Conservation (phyloP, 768 basidiomycete species). For the Russula sp. region DNA sequence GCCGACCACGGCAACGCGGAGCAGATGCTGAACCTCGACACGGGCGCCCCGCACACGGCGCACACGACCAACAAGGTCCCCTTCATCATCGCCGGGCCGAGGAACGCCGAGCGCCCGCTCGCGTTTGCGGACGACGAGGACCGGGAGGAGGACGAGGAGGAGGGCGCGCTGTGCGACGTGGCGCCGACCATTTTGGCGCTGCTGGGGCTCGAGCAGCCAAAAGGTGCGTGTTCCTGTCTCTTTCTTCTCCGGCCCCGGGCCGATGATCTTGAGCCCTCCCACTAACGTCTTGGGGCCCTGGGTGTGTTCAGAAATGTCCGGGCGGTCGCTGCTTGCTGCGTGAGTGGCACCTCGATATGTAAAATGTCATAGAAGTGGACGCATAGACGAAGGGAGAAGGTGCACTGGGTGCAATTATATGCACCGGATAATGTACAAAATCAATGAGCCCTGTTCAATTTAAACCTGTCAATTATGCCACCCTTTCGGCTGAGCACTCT, state of each 20-base stretch:
- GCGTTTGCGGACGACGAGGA: constrained; percentile 47
- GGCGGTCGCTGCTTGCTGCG: constrained; percentile 44
- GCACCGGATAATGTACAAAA: neutral
- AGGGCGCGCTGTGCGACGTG: constrained; percentile 81
- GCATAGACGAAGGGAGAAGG: neutral
- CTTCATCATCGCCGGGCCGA: constrained; percentile 68
- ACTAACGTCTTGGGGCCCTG: no score
- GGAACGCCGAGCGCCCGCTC: constrained; percentile 45
- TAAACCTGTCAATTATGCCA: neutral
- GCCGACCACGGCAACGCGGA: constrained; percentile 96
- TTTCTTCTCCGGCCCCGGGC: neutral
- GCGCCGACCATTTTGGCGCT: constrained; percentile 84
- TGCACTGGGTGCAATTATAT: neutral
- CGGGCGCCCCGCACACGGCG: constrained; percentile 86
- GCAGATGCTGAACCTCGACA: constrained; percentile 82
- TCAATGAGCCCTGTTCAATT: no score
- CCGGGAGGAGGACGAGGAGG: constrained; percentile 50
- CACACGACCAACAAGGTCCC: constrained; percentile 88
- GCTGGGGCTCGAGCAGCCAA: constrained; percentile 64
- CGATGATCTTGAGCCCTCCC: neutral
- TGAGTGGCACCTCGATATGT: neutral
- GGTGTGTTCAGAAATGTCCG: constrained; percentile 41
- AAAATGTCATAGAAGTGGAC: neutral
- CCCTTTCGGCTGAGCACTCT: no score
- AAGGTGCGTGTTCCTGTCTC: constrained; percentile 41